Conservation (phyloP, 352 stramenopile genomes). For the Pythium brachiatum region DNA sequence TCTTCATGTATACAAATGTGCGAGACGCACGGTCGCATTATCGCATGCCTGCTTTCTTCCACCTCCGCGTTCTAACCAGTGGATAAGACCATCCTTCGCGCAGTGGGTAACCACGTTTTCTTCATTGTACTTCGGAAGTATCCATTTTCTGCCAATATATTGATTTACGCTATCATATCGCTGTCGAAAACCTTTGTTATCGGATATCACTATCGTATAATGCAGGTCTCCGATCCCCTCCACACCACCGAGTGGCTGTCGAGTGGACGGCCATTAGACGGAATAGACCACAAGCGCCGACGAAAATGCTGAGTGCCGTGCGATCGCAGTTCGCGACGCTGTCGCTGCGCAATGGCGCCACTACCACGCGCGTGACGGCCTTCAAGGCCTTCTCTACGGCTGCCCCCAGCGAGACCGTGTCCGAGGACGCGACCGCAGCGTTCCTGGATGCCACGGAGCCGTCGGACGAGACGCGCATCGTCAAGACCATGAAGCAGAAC, state of each 20-base stretch:
- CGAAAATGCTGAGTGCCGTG: conserved; percentile 57
- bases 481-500: conserved; percentile 82
- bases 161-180: neutral
- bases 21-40: too few species aligned
- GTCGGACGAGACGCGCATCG: conserved; percentile 41
- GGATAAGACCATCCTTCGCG: too few species aligned
- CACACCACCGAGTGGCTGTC: neutral
- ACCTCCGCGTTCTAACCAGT: too few species aligned
- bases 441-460: conserved; percentile 62
- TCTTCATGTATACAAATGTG: too few species aligned
- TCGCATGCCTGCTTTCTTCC: too few species aligned
- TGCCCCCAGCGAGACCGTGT: conserved; percentile 18
- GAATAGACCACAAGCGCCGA: neutral
- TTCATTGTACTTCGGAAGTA: too few species aligned
- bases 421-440: conserved; percentile 48
- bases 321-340: conserved; percentile 56
- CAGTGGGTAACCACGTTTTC: too few species aligned
- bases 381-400: conserved; percentile 39
- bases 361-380: conserved; percentile 15
- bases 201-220: neutral
- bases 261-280: neutral
- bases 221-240: neutral
- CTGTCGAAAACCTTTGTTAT: neutral
- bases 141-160: neutral
- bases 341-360: conserved; percentile 47